These are phyloP conservation scores for Aegilops speltoides DNA, from an alignment of 176 grass and related monocot species.

Conservation along the genomic window DNA sequence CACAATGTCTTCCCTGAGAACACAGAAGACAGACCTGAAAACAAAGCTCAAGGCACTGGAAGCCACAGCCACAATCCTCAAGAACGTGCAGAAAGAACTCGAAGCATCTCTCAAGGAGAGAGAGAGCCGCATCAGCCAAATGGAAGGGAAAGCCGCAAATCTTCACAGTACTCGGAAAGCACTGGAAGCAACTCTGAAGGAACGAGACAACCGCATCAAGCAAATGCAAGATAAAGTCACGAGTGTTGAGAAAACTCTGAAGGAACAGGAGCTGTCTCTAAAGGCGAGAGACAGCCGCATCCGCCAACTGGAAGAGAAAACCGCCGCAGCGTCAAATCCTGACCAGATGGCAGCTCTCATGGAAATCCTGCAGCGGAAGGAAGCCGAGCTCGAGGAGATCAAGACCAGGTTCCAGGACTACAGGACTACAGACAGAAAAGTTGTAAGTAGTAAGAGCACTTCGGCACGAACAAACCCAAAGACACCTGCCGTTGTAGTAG, in stretches of 20 bases:
- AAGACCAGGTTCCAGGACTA: slow-evolving; percentile 40
- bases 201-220: slow-evolving; percentile 65
- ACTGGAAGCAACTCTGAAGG: slow-evolving; percentile 50
- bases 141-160: slow-evolving; percentile 32
- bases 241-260: slow-evolving; percentile 53
- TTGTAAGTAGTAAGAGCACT: slow-evolving; percentile 20
- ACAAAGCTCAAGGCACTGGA: slow-evolving; percentile 69
- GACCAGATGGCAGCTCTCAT: slow-evolving; percentile 59
- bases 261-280: slow-evolving; percentile 61
- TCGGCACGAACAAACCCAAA: slow-evolving; percentile 9
- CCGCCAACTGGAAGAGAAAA: slow-evolving; percentile 34
- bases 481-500: not conserved
- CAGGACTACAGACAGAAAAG: slow-evolving; percentile 17
- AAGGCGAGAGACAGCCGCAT: slow-evolving; percentile 55
- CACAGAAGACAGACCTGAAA: slow-evolving; percentile 66
- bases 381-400: slow-evolving; percentile 77
- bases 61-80: slow-evolving; percentile 41
- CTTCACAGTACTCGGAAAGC: slow-evolving; percentile 18
- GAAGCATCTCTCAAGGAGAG: slow-evolving; percentile 58
- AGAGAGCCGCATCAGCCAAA: slow-evolving; percentile 45
- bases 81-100: slow-evolving; percentile 66
- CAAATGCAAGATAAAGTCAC: slow-evolving; percentile 34
- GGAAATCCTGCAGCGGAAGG: slow-evolving; percentile 68
- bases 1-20: slow-evolving; percentile 61
- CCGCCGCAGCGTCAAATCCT: slow-evolving; percentile 7